Percentiles rank a stretch among this genome's conserved stretches.
phyloP scores from a whole-genome alignment of 441 rosid species.

The Gossypium lobatum region DNA sequence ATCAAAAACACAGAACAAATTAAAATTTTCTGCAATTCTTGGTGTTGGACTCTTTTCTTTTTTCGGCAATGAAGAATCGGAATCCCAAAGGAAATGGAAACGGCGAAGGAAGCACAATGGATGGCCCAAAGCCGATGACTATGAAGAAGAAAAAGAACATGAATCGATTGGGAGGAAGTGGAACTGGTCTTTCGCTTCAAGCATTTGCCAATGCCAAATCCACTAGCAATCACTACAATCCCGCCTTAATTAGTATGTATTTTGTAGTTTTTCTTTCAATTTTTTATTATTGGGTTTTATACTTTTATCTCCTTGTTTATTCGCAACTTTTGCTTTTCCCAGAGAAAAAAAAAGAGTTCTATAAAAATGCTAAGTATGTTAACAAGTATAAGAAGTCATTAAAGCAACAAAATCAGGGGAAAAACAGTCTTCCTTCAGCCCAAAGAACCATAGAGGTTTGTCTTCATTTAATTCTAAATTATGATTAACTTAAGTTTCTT shows the following conservation, averaged over 20 bases:
- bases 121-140: constrained; percentile 21
- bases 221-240: constrained; percentile 45
- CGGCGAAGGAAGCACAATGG: constrained; percentile 9
- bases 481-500: not conserved
- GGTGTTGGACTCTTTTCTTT: not conserved
- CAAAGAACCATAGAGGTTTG: constrained; percentile 31
- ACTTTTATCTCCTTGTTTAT: not conserved
- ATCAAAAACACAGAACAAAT: not conserved
- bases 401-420: constrained; percentile 43
- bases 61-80: constrained; percentile 42
- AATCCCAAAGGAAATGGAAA: constrained; percentile 14
- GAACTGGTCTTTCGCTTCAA: constrained; percentile 77
- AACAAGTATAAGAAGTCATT: constrained; percentile 62
- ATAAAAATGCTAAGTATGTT: constrained; percentile 77
- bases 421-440: constrained; percentile 18
- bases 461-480: not conserved
- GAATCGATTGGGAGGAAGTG: constrained; percentile 75
- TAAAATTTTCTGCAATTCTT: not conserved
- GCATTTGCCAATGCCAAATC: constrained; percentile 75
- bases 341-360: constrained; percentile 77
- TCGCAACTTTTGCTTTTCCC: not conserved
- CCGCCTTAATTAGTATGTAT: constrained; percentile 54
- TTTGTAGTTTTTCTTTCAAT: not conserved
- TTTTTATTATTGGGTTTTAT: not conserved
- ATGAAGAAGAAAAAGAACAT: constrained; percentile 55